Conservation (phyloP, 2,329 filamentous ascomycete species). For the Fusarium sp. region DNA sequence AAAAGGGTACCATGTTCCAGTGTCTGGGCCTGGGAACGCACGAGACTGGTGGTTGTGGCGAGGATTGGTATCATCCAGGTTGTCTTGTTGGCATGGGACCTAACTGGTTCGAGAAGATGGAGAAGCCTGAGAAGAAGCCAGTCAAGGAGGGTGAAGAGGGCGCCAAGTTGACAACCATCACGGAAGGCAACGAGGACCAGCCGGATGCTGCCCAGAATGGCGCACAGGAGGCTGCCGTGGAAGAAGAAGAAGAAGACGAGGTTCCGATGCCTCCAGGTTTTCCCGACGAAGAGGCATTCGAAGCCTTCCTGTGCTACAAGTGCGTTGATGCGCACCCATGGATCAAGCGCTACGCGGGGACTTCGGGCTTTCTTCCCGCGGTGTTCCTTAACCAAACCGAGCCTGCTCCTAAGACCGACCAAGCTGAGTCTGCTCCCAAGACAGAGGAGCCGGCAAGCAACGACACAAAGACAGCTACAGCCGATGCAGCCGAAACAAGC, state of each 20-base stretch:
- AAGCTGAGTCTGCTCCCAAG: conserved; percentile 10
- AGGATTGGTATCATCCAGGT: conserved; percentile 98
- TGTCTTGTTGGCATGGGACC: conserved; percentile 84
- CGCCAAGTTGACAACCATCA: conserved; percentile 56
- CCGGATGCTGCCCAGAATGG: conserved; percentile 32
- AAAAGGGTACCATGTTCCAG: conserved; percentile 98
- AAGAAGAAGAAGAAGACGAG: conserved; percentile 62
- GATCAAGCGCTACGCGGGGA: conserved; percentile 87
- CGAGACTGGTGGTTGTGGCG: conserved; percentile 87
- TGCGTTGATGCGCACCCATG: conserved; percentile 88
- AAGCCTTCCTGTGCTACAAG: conserved; percentile 91
- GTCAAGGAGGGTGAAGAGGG: conserved; percentile 19
- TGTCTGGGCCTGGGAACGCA: conserved; percentile 83
- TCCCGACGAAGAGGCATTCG: conserved; percentile 86
- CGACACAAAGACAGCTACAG: background rate
- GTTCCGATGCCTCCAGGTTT: conserved; percentile 83
- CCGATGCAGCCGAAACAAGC: conserved; percentile 5
- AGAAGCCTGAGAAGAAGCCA: conserved; percentile 47
- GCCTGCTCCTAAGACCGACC: conserved; percentile 16
- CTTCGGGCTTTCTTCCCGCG: conserved; percentile 78
- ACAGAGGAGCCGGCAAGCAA: background rate
- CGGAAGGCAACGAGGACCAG: conserved; percentile 55
- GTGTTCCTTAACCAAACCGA: conserved; percentile 60
- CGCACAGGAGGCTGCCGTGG: conserved; percentile 37
- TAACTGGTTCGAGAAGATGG: conserved; percentile 69